A percentile compares a stretch with the other conserved stretches of the same genome.
Conservation (phyloP, 305 asterid species). For the Fraxinus velutina region DNA sequence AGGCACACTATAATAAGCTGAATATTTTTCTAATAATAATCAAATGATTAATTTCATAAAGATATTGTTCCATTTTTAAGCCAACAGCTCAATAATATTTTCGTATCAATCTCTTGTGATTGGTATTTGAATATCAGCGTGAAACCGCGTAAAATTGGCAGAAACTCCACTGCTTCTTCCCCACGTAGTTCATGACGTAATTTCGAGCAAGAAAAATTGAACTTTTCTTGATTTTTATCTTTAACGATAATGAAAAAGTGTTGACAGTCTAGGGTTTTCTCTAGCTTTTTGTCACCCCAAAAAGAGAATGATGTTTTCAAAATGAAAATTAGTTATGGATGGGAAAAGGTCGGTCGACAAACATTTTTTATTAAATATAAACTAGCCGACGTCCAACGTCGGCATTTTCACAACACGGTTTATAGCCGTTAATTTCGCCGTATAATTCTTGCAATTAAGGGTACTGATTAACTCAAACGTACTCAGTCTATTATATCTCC, state of each 20-base stretch:
- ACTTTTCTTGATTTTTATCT: not conserved
- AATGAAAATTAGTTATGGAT: not conserved
- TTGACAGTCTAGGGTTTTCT: not conserved
- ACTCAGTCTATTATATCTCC: not conserved
- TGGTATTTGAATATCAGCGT: not conserved
- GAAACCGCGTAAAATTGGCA: not conserved
- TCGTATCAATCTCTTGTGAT: not conserved
- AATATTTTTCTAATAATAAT: not conserved
- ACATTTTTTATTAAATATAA: slow-evolving; percentile 6
- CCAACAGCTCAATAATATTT: not conserved
- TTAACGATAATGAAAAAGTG: not conserved
- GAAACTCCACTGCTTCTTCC: not conserved
- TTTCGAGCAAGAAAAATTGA: not conserved
- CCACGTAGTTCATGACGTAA: not conserved
- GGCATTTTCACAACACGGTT: slow-evolving; percentile 23
- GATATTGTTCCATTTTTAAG: not conserved
- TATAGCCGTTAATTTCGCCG: slow-evolving; percentile 26
- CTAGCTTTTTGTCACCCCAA: slow-evolving; percentile 1
- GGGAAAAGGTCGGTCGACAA: slow-evolving; percentile 29
- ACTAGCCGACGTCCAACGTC: slow-evolving; percentile 27
- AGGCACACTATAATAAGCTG: not conserved
- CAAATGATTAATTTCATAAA: not conserved
- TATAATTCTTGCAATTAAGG: not conserved
- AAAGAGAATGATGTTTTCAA: not conserved
- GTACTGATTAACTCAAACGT: not conserved